Base-by-base conservation (phyloP, 352 stramenopile genomes). In the Saprolegnia parasitica region DNA sequence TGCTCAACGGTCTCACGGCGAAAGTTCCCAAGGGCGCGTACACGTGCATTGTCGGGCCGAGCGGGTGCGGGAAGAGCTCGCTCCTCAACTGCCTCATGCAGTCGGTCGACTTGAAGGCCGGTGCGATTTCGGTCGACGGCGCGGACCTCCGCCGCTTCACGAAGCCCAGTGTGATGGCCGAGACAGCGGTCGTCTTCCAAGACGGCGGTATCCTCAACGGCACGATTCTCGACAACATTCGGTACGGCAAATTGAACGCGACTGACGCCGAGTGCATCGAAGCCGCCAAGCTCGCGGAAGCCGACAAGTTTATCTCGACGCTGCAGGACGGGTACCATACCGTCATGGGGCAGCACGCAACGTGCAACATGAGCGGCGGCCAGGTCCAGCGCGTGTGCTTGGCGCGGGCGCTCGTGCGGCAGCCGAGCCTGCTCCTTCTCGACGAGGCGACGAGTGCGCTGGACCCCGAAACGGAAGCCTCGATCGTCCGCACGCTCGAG, bases 311-410 rank as follows among this genome's bases (percentile, higher is more conserved):
- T 61, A 93, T 95, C 56, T 76, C 76, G 39, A 83, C 89, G 0
- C 76, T 95, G 15, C 90, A 90, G 73, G 83, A 94, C 56, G 81
- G 86, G 15, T 95, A 87, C 62, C 67, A 91, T 66, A 95, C 87
- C 16, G 78, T 95, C 32, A 84, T 95, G 45, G 63, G 63, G 15
- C 63, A 70, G 54, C 63, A 70, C 26, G 87, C 87, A 54, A 95
- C 86, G n/a, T 90, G 83, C 70, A 93, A 84, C 60, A 73, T 95
- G 26, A 94, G 86, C 78, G 87, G 87, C 74, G 87, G 87, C 26
- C 87, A 95, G 74, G 87, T 86, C 8, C 87, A 95, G 76, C 84
- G 87, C 76, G 86, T 95, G 55, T 95, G 86, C 72, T 72, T 95
- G 62, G 87, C 87, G 0, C 86, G 87, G 72, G 86, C 87, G 9